Evolutionary conservation across 1,284 basidiomycete genomes (phyloP), one percentile per base, ranked within the genome.

Genomic region (Caloboletus firmus): DNA sequence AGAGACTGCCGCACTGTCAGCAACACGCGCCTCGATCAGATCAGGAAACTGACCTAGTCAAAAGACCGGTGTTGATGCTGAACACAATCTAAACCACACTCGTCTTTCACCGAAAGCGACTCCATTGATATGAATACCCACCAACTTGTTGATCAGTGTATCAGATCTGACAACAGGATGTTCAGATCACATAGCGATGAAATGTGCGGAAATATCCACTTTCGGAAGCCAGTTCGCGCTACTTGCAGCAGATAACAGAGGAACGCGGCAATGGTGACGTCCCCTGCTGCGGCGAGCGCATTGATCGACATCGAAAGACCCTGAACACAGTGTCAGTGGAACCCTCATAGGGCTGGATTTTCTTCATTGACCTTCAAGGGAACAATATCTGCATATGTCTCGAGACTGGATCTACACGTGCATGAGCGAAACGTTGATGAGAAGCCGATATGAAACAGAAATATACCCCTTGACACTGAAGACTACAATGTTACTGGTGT

Each of bases 181-280:
- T 31, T 40, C 18, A 30, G 24, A 24, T 24, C 15, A 10, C 32
- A n/a, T 4, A 31, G 2, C 1, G 22, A 17, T n/a, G n/a, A 26
- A 13, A 11, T 6, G 4, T 11, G 30, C 10, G 20, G 7, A 24
- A 24, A 22, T 20, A 58, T 63, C 51, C 42, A 76, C 81, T 74
- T 76, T 17, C 72, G 69, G 67, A 83, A 81, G 11, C 81, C 80
- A 10, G 81, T 83, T 24, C 82, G 73, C 1, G 79, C 80, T 9
- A 62, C 64, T 55, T 79, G 77, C 13, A 85, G 73, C 45, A 84
- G 69, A 1, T 59, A 69, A 60, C 79, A 81, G 32, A 85, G 74
- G 28, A 74, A 71, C 8, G 59, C 65, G 1, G 83, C 78, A 48
- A 85, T 84, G 30, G 81, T 60, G 11, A 82, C 73, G 56, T 85